These are phyloP conservation scores for Camellia granthamiana DNA, from an alignment of 148 eudicot genomes.

Conservation along the genomic window DNA sequence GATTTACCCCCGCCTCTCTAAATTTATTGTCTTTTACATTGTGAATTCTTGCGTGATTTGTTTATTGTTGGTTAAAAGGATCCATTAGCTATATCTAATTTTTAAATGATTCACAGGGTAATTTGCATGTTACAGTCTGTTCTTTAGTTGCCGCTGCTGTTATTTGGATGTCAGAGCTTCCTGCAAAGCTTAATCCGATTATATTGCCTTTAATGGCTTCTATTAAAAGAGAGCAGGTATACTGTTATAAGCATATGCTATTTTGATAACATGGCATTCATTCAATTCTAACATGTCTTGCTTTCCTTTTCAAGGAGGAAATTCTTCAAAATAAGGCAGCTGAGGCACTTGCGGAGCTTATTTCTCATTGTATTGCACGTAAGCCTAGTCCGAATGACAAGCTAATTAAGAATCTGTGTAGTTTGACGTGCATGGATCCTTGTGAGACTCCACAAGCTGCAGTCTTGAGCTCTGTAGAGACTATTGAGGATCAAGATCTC, in stretches of 20 bases:
- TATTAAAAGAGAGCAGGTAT: slow-evolving; percentile 79
- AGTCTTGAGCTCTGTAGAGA: slow-evolving; percentile 64
- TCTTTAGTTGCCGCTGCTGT: slow-evolving; percentile 67
- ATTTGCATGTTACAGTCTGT: slow-evolving; percentile 53
- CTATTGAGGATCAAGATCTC: slow-evolving; percentile 82
- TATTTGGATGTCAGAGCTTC: slow-evolving; percentile 94
- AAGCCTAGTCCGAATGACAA: slow-evolving; percentile 97
- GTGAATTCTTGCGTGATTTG: not conserved
- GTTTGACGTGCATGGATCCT: slow-evolving; percentile 85
- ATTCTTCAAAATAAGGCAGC: slow-evolving; percentile 89
- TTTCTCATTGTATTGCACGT: slow-evolving; percentile 65
- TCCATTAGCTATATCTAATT: not conserved
- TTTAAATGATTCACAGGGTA: slow-evolving; percentile 33
- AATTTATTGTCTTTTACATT: not conserved
- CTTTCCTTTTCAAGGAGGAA: slow-evolving; percentile 59
- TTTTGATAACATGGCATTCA: not conserved
- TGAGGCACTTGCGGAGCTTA: slow-evolving; percentile 94
- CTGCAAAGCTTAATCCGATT: slow-evolving; percentile 81
- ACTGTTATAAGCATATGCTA: slow-evolving; percentile 7
- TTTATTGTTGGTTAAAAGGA: not conserved
- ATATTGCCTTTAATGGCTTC: slow-evolving; percentile 97
- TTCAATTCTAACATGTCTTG: not conserved
- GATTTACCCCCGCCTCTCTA: not conserved
- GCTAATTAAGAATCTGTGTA: slow-evolving; percentile 81
- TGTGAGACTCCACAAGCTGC: slow-evolving; percentile 93